Evolutionary conservation across 148 eudicot species (phyloP), one percentile per base, ranked within the genome.

Genomic region (Amaranthus hypochondriacus): DNA sequence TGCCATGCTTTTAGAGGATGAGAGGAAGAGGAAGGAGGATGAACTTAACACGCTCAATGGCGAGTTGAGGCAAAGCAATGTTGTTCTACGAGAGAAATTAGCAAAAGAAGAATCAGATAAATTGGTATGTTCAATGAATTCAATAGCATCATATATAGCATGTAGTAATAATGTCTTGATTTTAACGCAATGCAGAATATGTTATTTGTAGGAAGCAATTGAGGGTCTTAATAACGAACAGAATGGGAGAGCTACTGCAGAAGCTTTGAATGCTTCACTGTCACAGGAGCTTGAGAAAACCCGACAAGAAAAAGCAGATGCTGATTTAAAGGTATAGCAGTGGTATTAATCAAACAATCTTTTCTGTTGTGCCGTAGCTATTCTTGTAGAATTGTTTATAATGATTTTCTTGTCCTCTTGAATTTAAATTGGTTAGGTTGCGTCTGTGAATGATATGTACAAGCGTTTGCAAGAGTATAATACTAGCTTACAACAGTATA

Each of bases 381-480:
- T 62, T 11, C 15, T 12, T 12, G 7, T 10, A 28, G 39, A 28
- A 28, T 28, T 2, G 60, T 18, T 66, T 58, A 60, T 43, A 21
- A 54, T 70, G 39, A 39, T 14, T 51, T 48, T 28, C 54, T n/a
- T 48, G 18, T 28, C 39, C 39, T 0, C 53, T 42, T 18, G 54
- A 14, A 56, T 69, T 48, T 50, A 28, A 28, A 73, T 46, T 69
- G 46, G 73, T 18, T 82, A 90, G 96, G 87, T 85, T 59, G 72
- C 65, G 71, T 75, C 87, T 47, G 80, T 76, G 51, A 83, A 90
- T 73, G 96, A 87, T 42, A 87, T 81, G 87, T 82, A 86, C 79
- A 84, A 88, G 84, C 81, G 90, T 49, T 76, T 85, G 81, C 89
- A 88, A 79, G 90, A 86, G 66, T 90, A 90, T 84, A 90, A 85